phyloP scores from a whole-genome alignment of 345 rosid genomes.

The Populus tremula region DNA sequence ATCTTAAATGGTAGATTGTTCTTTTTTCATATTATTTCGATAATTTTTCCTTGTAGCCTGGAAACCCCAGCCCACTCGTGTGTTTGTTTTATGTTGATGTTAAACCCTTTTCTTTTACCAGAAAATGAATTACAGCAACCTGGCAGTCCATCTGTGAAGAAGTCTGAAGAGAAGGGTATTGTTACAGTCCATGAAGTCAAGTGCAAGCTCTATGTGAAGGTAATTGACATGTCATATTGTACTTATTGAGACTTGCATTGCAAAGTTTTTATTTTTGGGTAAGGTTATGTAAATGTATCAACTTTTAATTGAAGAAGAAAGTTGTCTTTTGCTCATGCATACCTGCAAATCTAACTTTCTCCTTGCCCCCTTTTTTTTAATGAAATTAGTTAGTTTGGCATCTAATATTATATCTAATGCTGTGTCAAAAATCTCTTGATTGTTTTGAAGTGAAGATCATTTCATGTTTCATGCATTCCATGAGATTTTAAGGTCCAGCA shows the following conservation, averaged over 20 bases:
- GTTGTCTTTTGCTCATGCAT: background rate
- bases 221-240: slow-evolving; percentile 20
- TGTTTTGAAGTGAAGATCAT: background rate
- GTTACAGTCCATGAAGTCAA: slow-evolving; percentile 86
- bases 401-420: background rate
- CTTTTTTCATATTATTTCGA: background rate
- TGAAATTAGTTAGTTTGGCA: background rate
- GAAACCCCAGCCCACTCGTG: background rate
- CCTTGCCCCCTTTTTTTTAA: background rate
- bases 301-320: background rate
- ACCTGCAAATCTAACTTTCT: background rate
- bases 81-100: background rate
- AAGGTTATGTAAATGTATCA: background rate
- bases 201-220: slow-evolving; percentile 96
- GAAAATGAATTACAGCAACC: slow-evolving; percentile 76
- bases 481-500: background rate
- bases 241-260: background rate
- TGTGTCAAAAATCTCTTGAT: background rate
- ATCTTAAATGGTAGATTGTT: background rate
- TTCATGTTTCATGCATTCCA: background rate
- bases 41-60: background rate
- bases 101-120: slow-evolving; percentile 26
- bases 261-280: background rate
- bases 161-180: slow-evolving; percentile 80
- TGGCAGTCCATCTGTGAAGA: slow-evolving; percentile 89